phyloP scores from a whole-genome alignment of 139 green algal species.

The Chlorella sp. region DNA sequence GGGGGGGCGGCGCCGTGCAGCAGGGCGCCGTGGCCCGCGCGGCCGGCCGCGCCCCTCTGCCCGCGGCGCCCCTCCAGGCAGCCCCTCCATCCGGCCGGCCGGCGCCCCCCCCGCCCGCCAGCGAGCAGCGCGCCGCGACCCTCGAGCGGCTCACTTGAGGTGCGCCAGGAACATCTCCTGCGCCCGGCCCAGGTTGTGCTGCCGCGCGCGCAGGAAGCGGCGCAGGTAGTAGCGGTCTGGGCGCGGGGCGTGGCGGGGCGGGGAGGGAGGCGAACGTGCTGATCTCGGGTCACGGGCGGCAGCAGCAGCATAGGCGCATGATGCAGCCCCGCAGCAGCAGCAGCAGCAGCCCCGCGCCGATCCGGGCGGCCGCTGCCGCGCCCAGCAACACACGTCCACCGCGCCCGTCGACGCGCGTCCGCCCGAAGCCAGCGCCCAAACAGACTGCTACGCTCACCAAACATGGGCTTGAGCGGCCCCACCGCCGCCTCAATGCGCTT shows the following conservation, averaged over 20 bases:
- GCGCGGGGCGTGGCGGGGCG: background rate
- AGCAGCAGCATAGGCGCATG: background rate
- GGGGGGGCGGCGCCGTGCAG: no score
- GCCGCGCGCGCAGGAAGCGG: constrained; percentile 62
- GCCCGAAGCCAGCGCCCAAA: no score
- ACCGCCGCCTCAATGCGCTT: constrained; percentile 8
- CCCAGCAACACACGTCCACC: background rate
- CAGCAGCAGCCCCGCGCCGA: background rate
- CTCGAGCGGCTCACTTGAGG: constrained; percentile 16
- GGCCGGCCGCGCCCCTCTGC: no score
- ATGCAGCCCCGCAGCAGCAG: background rate
- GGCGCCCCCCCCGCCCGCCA: no score
- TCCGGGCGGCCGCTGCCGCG: background rate
- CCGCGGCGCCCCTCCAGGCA: no score
- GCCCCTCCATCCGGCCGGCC: no score
- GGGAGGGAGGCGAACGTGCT: background rate
- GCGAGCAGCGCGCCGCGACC: no score
- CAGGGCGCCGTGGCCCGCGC: no score
- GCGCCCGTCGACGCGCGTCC: no score
- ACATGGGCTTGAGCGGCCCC: constrained; percentile 12
- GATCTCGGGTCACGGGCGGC: background rate
- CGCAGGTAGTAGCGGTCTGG: constrained; percentile 51
- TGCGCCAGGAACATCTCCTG: constrained; percentile 55
- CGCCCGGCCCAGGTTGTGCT: constrained; percentile 54
- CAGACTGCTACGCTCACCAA: no score